Base-by-base conservation (phyloP, 2,329 filamentous ascomycete species). In the Bipolaris oryzae region DNA sequence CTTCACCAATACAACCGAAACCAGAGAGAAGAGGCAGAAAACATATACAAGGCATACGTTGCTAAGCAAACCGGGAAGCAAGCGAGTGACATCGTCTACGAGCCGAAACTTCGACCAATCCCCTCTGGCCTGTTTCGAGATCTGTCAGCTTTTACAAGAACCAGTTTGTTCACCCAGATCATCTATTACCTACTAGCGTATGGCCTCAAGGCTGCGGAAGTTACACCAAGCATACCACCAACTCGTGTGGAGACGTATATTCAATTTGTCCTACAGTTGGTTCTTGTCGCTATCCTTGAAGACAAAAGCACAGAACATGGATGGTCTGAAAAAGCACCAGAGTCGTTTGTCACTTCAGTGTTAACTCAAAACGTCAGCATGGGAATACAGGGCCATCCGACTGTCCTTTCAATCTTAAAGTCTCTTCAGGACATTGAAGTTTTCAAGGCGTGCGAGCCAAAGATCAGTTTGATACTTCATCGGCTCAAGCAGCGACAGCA, bases 1-100 rank as follows among this genome's bases (percentile, higher is more conserved):
- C 95, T 93, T 70, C 90, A 93, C 6, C 92, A 98, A 72, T 99
- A 96, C 76, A 96, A 88, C 70, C 96, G 96, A 73, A 99, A 99
- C 69, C 94, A 98, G 75, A 87, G 95, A 48, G 95, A 99, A 72
- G 95, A 99, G 74, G 92, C 94, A 0, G 95, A 99, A 76, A 88
- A 86, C 64, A 89, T 92, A 3, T 97, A 95, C 79, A 92, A 89
- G 67, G 89, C 89, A 69, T 89, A 91, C 81, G 87, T 95, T 81
- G 91, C 92, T 10, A 92, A 92, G 78, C 92, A 90, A 77, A 92
- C 89, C 0, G 92, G 93, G 16, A 92, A 93, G 73, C 82, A 88
- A 41, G 80, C 85, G 1, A 87, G 91, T 38, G 92, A 97, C 51
- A 88, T 98, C 57, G 92, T 98, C 2, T 97, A 91, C 72, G 94